phyloP scores from a whole-genome alignment of 495 filamentous ascomycete genomes.

The Schizothecium vesticola region DNA sequence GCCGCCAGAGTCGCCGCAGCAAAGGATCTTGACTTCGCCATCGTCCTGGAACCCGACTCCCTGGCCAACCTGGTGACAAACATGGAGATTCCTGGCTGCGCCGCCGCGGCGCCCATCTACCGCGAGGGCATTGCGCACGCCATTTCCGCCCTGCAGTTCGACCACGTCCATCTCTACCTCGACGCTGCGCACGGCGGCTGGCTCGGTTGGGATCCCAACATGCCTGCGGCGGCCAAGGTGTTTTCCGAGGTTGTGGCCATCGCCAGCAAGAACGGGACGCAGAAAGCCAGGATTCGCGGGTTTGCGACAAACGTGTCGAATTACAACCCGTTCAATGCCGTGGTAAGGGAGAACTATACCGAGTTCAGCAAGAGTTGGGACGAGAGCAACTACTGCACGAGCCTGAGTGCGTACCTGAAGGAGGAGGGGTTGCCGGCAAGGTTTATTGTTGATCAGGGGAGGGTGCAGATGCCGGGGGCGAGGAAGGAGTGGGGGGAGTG shows the following conservation, averaged over 20 bases:
- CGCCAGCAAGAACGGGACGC: conserved; percentile 23
- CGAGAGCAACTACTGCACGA: conserved; percentile 56
- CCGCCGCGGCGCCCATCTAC: conserved; percentile 52
- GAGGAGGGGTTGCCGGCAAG: conserved; percentile 56
- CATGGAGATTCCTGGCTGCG: conserved; percentile 45
- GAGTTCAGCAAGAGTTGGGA: too few species aligned
- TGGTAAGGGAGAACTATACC: too few species aligned
- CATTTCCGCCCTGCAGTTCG: conserved; percentile 47
- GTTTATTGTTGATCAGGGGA: conserved; percentile 52
- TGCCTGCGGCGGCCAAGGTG: conserved; percentile 52
- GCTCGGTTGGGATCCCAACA: conserved; percentile 71
- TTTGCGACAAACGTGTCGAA: conserved; percentile 72
- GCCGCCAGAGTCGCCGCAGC: conserved; percentile 25
- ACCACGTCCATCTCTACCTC: conserved; percentile 59
- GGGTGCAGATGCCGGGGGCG: conserved; percentile 47
- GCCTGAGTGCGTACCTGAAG: conserved; percentile 53
- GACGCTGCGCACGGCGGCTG: conserved; percentile 62
- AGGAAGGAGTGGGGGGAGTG: conserved; percentile 64
- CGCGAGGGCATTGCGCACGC: conserved; percentile 54
- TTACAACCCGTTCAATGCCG: conserved; percentile 72
- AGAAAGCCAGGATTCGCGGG: conserved; percentile 48
- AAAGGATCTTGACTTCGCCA: conserved; percentile 30
- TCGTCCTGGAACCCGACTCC: conserved; percentile 54
- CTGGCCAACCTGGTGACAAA: conserved; percentile 61
- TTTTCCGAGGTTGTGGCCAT: conserved; percentile 54